Conservation (phyloP, 164 flowering plant species). For the Umbilicus rupestris region DNA sequence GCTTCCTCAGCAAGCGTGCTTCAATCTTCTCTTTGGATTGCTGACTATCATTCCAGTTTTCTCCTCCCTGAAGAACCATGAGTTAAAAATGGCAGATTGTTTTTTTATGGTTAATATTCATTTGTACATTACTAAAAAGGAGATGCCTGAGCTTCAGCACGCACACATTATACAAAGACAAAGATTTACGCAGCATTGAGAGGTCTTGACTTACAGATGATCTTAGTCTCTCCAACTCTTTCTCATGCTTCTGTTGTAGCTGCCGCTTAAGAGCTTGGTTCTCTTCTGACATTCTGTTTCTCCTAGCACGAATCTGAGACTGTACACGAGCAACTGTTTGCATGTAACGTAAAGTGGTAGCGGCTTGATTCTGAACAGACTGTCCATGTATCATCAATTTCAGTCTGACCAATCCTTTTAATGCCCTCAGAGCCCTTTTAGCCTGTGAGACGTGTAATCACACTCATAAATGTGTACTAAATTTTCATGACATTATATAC, state of each 20-base stretch:
- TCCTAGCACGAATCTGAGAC: conserved; percentile 57
- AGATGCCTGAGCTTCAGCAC: too few species aligned
- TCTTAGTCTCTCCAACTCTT: conserved; percentile 44
- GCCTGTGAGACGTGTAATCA: not conserved
- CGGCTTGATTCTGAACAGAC: conserved; percentile 53
- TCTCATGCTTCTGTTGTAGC: conserved; percentile 44
- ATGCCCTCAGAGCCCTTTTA: conserved; percentile 56
- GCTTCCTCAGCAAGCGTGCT: conserved; percentile 37
- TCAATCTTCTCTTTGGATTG: conserved; percentile 57
- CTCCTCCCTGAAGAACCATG: conserved; percentile 16
- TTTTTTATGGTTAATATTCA: too few species aligned
- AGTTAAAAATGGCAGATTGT: not conserved
- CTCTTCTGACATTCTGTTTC: conserved; percentile 68
- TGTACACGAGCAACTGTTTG: conserved; percentile 69
- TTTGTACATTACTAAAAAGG: too few species aligned
- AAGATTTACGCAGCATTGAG: too few species aligned
- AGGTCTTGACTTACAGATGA: conserved; percentile 27
- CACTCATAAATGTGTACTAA: not conserved
- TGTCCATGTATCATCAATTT: conserved; percentile 49
- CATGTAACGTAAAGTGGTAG: conserved; percentile 47
- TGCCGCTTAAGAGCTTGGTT: conserved; percentile 57
- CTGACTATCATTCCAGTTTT: conserved; percentile 47
- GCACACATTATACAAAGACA: not conserved
- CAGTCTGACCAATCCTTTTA: conserved; percentile 64
- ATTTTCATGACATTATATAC: not conserved